These are phyloP conservation scores for Didymella glomerata DNA, from an alignment of 2,329 filamentous ascomycete species.

Conservation along the genomic window DNA sequence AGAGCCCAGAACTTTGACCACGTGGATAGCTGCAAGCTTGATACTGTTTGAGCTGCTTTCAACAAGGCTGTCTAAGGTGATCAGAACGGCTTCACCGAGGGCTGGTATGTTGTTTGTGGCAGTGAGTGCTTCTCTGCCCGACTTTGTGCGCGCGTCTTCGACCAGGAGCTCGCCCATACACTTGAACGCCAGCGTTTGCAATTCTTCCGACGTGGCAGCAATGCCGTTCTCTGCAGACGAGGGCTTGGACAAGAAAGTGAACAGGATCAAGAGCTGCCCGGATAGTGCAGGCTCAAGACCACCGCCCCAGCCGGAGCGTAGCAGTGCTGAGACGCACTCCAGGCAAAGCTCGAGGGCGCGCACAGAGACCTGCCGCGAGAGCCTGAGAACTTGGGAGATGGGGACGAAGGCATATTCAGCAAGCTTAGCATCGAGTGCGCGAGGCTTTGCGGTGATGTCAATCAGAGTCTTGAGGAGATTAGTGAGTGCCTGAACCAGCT, in stretches of 20 bases:
- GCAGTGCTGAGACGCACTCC: constrained; percentile 75
- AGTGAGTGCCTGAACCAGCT: constrained; percentile 60
- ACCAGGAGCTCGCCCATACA: constrained; percentile 73
- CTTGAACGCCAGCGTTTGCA: constrained; percentile 73
- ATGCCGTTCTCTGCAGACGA: constrained; percentile 62
- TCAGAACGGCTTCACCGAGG: constrained; percentile 81
- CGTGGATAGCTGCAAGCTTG: constrained; percentile 73
- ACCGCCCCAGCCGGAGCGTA: constrained; percentile 80
- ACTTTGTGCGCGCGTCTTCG: constrained; percentile 61
- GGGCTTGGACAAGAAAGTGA: constrained; percentile 82
- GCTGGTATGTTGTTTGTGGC: constrained; percentile 72
- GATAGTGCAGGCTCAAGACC: constrained; percentile 75
- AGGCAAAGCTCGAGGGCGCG: constrained; percentile 78
- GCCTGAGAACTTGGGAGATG: constrained; percentile 83
- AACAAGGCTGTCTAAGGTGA: constrained; percentile 77
- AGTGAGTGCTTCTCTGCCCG: constrained; percentile 61
- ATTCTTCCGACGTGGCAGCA: constrained; percentile 72
- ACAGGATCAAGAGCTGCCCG: constrained; percentile 84
- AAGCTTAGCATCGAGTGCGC: constrained; percentile 76
- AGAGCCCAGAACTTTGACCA: constrained; percentile 68
- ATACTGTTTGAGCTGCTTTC: constrained; percentile 71
- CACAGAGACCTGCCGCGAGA: constrained; percentile 75
- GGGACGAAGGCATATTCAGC: constrained; percentile 97
- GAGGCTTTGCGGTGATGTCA: constrained; percentile 42
- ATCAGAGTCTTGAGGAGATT: constrained; percentile 55